Evolutionary conservation across 2,329 filamentous ascomycete genomes (phyloP), one percentile per base, ranked within the genome.

Genomic region (Albophoma yamanashiensis): DNA sequence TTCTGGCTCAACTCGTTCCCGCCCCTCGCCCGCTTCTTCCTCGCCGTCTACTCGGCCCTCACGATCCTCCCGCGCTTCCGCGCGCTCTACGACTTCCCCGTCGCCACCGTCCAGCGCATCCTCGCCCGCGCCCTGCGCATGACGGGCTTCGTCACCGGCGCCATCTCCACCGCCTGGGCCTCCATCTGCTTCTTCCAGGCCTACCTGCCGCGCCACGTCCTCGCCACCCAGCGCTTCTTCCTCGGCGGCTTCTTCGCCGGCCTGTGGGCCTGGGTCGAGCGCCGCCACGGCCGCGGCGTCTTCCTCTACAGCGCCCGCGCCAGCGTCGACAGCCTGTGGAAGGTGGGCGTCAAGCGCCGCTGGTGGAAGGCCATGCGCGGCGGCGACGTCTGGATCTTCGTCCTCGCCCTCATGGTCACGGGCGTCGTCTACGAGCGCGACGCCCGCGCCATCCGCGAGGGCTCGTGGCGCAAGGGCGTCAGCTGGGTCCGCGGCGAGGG

Each of bases 1-100:
- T 95, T 94, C 75, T 93, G 90, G 83, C 84, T 96, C 61, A 83
- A 85, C 59, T 88, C 91, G 1, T 94, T 96, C 73, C 92, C 92
- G 0, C 79, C 83, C 1, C 78, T 96, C 36, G 85, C 88, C 8
- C 89, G 90, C 62, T 84, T 94, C 76, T 88, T 94, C 74, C 82
- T 92, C 4, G 71, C 91, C 50, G 74, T 94, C 67, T 92, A 91
- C 73, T 83, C 86, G 4, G 81, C 87, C 36, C 79, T 94, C 65
- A 73, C 74, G 5, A 81, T 91, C 59, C 73, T 95, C 11, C 83
- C 89, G 1, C 82, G 82, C 31, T 85, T 90, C 74, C 85, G 84
- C 63, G 71, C 78, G 2, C 81, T 96, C 53, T 82, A 94, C 69
- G 76, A 88, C 62, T 80, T 82, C 31, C 93, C 93, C 0, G 71